phyloP scores from a whole-genome alignment of 345 rosid genomes.

The Hypericum androsaemum region DNA sequence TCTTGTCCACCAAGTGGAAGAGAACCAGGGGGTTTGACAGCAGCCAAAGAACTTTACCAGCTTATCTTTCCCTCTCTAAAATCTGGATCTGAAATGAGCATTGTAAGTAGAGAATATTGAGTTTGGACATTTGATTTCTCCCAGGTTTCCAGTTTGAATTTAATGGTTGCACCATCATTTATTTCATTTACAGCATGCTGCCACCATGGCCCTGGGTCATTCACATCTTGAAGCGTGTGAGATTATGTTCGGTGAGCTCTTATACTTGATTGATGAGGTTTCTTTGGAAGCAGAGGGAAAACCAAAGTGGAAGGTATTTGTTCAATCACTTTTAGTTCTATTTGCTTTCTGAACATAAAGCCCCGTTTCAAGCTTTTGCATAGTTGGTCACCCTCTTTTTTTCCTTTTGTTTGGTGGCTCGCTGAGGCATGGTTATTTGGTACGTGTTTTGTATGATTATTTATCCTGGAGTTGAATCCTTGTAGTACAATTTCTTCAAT shows the following conservation, averaged over 20 bases:
- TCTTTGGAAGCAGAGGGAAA: slow-evolving; percentile 89
- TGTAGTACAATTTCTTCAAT: no score
- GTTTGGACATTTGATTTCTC: slow-evolving; percentile 6
- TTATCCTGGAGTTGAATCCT: no score
- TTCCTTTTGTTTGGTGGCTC: neutral
- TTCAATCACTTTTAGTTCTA: neutral
- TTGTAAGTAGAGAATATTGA: slow-evolving; percentile 37
- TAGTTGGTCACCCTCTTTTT: no score
- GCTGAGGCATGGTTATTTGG: neutral
- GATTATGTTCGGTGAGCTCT: slow-evolving; percentile 80
- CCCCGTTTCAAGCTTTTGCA: no score
- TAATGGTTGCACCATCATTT: slow-evolving; percentile 8
- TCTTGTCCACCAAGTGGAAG: slow-evolving; percentile 87
- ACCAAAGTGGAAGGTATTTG: slow-evolving; percentile 88
- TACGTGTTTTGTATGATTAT: neutral
- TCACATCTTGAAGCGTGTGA: slow-evolving; percentile 97
- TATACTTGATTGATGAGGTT: slow-evolving; percentile 84
- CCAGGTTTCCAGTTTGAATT: slow-evolving; percentile 6
- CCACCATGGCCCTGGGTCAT: slow-evolving; percentile 96
- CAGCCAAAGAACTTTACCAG: slow-evolving; percentile 80
- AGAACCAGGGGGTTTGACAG: slow-evolving; percentile 68
- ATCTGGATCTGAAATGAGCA: slow-evolving; percentile 78
- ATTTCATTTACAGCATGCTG: slow-evolving; percentile 54
- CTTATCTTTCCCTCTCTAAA: slow-evolving; percentile 77
- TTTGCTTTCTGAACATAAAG: no score